A percentile compares a stretch with the other conserved stretches of the same genome.
Evolutionary conservation across 306 rosid species (phyloP).

Genomic region (Erythrophleum fordii): DNA sequence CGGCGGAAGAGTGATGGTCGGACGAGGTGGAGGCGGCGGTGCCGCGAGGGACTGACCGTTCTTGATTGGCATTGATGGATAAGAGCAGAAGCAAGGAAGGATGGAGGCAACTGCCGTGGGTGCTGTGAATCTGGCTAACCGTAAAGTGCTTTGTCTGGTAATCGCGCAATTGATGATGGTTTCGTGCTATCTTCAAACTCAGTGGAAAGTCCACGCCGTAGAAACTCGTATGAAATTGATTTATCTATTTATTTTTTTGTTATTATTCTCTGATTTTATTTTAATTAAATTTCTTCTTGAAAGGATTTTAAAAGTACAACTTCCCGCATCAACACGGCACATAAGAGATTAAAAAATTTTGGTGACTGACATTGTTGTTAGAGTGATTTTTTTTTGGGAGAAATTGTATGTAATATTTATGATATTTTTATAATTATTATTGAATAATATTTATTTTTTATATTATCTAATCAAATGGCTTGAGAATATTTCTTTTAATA

Average conservation of each 20-base stretch:
- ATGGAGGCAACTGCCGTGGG: neutral
- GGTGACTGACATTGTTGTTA: no score
- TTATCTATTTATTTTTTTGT: neutral
- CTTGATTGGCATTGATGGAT: constrained; percentile 52
- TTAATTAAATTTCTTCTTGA: no score
- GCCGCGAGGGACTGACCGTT: constrained; percentile 56
- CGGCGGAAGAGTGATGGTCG: constrained; percentile 84
- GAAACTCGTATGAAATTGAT: constrained; percentile 31
- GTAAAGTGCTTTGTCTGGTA: neutral
- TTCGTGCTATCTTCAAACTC: constrained; percentile 43
- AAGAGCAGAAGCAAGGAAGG: neutral
- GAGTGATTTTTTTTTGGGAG: no score
- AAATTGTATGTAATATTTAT: no score
- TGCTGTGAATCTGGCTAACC: neutral
- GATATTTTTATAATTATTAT: no score
- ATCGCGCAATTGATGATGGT: neutral
- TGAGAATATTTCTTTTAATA: no score
- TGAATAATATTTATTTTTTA: no score
- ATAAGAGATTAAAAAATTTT: no score
- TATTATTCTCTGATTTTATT: no score
- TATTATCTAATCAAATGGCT: no score
- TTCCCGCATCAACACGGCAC: no score
- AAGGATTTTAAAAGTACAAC: no score
- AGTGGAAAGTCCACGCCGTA: constrained; percentile 53
- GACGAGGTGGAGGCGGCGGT: constrained; percentile 47